phyloP scores from a whole-genome alignment of 345 rosid species.

The Gossypium australe region DNA sequence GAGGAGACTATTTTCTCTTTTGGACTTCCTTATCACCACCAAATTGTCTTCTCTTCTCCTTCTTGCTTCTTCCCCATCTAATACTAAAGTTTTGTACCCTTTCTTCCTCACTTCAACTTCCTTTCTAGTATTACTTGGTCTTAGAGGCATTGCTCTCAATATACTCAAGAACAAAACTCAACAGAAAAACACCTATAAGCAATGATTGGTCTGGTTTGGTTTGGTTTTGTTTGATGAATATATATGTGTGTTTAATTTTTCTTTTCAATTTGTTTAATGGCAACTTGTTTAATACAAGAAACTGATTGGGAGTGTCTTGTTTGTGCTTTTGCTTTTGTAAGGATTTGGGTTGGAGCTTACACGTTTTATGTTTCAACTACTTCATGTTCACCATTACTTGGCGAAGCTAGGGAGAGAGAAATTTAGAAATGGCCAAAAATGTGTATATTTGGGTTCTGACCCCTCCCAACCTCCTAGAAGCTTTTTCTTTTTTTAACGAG shows the following conservation, averaged over 20 bases:
- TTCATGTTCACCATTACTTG: not conserved
- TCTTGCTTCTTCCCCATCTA: conserved; percentile 70
- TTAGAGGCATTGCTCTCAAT: conserved; percentile 40
- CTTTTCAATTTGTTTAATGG: not conserved
- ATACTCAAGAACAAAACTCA: not conserved
- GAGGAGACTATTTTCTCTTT: conserved; percentile 60
- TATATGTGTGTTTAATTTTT: not conserved
- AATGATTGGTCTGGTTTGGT: not conserved
- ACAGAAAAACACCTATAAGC: not conserved
- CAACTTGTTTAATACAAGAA: conserved; percentile 5
- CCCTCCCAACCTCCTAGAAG: too few species aligned
- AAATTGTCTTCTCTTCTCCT: conserved; percentile 72
- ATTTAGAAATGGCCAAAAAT: too few species aligned
- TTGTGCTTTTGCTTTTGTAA: conserved; percentile 10
- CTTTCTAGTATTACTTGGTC: conserved; percentile 46
- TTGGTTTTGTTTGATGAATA: not conserved
- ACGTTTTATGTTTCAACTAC: not conserved
- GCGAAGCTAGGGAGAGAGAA: too few species aligned
- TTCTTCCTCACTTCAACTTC: conserved; percentile 32
- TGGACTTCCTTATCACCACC: conserved; percentile 77
- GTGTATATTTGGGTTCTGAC: too few species aligned
- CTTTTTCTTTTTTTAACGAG: too few species aligned
- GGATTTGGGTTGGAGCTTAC: not conserved
- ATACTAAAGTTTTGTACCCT: conserved; percentile 53
- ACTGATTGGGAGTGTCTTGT: not conserved